phyloP scores from a whole-genome alignment of 2,329 filamentous ascomycete species.

The Neofusicoccum umdonicola region DNA sequence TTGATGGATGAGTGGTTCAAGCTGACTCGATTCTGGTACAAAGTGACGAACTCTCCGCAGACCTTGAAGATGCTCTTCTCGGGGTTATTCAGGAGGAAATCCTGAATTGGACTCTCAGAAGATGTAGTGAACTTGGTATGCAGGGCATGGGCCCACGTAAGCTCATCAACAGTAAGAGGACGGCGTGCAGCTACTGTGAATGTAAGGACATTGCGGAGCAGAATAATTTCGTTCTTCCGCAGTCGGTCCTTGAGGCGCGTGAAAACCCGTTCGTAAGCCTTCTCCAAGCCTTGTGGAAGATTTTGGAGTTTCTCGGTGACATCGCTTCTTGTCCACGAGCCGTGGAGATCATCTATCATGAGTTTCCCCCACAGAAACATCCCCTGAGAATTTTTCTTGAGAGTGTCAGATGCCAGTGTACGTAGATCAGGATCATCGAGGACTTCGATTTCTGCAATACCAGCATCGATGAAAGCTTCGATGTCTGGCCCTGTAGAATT shows the following conservation, averaged over 20 bases:
- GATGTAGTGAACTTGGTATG: background rate
- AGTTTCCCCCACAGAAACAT: background rate
- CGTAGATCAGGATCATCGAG: background rate
- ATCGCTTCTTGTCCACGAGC: background rate
- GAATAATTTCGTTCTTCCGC: background rate
- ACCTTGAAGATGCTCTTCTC: background rate
- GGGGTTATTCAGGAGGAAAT: background rate
- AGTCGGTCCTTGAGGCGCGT: background rate
- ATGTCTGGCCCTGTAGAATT: background rate
- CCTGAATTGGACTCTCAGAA: background rate
- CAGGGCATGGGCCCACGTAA: background rate
- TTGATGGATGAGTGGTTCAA: background rate
- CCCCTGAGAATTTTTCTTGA: background rate
- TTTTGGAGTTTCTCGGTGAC: background rate
- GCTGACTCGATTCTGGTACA: background rate
- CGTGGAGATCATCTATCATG: background rate
- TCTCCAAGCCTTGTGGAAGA: background rate
- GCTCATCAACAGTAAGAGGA: background rate
- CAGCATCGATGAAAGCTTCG: background rate
- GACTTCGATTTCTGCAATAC: background rate
- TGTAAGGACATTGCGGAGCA: background rate
- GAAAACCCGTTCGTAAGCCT: background rate
- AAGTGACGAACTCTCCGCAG: background rate
- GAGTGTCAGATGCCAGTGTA: too few species aligned
- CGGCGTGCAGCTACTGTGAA: background rate